A percentile compares a stretch with the other conserved stretches of the same genome.
Conservation (phyloP, 192 early-diverging fungal species). For the Coemansia sp. region DNA sequence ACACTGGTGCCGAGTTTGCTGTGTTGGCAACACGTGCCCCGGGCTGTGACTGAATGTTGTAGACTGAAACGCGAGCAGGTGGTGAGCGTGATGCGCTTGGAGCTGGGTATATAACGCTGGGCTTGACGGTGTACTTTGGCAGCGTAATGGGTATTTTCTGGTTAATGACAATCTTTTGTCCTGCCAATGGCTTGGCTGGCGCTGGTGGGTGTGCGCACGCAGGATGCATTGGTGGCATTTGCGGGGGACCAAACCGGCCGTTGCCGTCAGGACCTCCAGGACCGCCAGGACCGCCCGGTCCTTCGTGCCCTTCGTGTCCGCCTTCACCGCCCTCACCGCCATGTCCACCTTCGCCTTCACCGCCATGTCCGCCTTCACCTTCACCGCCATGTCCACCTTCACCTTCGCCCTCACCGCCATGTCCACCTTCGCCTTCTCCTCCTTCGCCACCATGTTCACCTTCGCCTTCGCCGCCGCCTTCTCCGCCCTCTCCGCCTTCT, state of each 20-base stretch:
- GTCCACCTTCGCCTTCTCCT: conserved; percentile 7
- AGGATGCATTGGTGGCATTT: conserved; percentile 2
- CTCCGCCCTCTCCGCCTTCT: conserved; percentile 16
- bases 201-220: background rate
- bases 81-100: background rate
- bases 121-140: background rate
- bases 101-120: background rate
- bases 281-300: conserved; percentile 5
- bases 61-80: conserved; percentile 17
- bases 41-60: conserved; percentile 21
- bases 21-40: background rate
- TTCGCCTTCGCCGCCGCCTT: conserved; percentile 15
- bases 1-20: background rate
- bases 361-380: conserved; percentile 12
- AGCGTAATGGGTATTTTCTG: conserved; percentile 4
- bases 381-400: conserved; percentile 19
- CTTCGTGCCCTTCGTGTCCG: conserved; percentile 11
- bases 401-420: conserved; percentile 11
- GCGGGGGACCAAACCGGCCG: conserved; percentile 9
- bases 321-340: conserved; percentile 19
- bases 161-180: conserved; percentile 1
- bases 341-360: conserved; percentile 5
- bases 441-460: conserved; percentile 15
- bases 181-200: background rate
- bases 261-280: conserved; percentile 9